A percentile compares a stretch with the other conserved stretches of the same genome.
Conservation (phyloP, 2,329 filamentous ascomycete genomes). For the Pezicula rhizophila region DNA sequence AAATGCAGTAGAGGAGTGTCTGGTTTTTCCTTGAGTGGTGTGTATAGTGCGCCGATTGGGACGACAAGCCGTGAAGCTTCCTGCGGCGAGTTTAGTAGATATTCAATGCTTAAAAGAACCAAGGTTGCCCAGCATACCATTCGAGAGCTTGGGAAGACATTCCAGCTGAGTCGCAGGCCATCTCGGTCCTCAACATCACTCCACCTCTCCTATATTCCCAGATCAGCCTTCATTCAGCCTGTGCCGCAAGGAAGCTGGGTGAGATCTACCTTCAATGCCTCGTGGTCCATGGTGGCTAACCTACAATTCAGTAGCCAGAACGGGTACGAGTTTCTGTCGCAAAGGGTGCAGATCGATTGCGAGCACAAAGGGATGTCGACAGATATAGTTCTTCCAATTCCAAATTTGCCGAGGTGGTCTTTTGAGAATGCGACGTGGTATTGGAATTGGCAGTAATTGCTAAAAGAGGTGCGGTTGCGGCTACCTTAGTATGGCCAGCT, state of each 20-base stretch:
- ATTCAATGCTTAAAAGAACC: conserved; percentile 4
- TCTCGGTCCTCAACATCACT: conserved; percentile 94
- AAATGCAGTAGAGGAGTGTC: conserved; percentile 87
- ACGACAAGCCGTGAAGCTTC: conserved; percentile 93
- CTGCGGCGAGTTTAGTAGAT: conserved; percentile 40
- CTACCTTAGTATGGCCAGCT: too few relatives aligned
- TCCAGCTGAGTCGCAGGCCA: conserved; percentile 95
- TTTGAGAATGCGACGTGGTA: too few relatives aligned
- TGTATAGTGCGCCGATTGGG: conserved; percentile 93
- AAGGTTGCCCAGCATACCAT: conserved; percentile 58
- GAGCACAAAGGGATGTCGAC: too few relatives aligned
- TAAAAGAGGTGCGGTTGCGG: too few relatives aligned
- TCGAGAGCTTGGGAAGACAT: conserved; percentile 94
- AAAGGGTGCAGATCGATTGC: too few relatives aligned
- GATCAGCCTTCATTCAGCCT: not conserved
- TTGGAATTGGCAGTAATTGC: too few relatives aligned
- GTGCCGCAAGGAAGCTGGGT: not conserved
- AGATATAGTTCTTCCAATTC: too few relatives aligned
- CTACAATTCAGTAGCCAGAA: too few relatives aligned
- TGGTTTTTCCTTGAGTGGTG: conserved; percentile 88
- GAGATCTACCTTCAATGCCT: conserved; percentile 61
- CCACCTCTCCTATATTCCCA: conserved; percentile 63
- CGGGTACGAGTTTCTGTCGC: too few relatives aligned
- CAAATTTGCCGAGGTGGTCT: too few relatives aligned
- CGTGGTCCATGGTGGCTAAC: conserved; percentile 71